Conservation (phyloP, 2,329 filamentous ascomycete genomes). For the Tolypocladium endophyticum region DNA sequence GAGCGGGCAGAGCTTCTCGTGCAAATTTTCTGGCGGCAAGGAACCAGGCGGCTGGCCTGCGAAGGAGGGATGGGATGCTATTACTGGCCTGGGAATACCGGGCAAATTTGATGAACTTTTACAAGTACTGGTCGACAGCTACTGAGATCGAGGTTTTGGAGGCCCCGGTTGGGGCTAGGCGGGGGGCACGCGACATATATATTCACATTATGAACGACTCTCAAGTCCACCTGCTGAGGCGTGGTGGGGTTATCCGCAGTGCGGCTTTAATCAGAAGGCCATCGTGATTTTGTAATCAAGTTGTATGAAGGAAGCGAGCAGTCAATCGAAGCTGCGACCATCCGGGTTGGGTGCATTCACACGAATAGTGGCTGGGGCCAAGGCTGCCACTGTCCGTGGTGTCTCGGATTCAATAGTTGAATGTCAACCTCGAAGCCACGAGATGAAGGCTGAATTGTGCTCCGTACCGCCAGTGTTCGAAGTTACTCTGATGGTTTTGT, state of each 20-base stretch:
- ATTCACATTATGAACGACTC: not conserved
- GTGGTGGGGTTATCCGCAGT: not conserved
- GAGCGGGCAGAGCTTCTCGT: constrained; percentile 28
- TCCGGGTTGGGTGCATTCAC: not conserved
- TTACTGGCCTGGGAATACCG: constrained; percentile 39
- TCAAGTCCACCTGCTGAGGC: not conserved
- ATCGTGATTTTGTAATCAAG: not conserved
- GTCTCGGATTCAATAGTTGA: not conserved
- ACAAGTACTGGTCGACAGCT: constrained; percentile 18
- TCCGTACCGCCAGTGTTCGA: too few relatives aligned
- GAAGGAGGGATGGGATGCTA: constrained; percentile 32
- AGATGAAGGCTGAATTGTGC: not conserved
- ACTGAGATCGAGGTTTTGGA: not conserved
- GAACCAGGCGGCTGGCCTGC: constrained; percentile 32
- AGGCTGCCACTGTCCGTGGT: not conserved
- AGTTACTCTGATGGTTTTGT: too few relatives aligned
- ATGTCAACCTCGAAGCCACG: not conserved
- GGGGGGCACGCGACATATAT: not conserved
- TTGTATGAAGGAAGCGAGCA: not conserved
- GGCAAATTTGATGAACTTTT: constrained; percentile 28
- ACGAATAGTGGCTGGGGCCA: too few relatives aligned
- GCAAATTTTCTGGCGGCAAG: constrained; percentile 21
- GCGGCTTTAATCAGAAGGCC: not conserved
- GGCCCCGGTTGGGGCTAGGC: not conserved
- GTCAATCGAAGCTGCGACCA: not conserved